Evolutionary conservation across 208 protist genomes (phyloP).

Genomic region (Acanthamoeba healyi): DNA sequence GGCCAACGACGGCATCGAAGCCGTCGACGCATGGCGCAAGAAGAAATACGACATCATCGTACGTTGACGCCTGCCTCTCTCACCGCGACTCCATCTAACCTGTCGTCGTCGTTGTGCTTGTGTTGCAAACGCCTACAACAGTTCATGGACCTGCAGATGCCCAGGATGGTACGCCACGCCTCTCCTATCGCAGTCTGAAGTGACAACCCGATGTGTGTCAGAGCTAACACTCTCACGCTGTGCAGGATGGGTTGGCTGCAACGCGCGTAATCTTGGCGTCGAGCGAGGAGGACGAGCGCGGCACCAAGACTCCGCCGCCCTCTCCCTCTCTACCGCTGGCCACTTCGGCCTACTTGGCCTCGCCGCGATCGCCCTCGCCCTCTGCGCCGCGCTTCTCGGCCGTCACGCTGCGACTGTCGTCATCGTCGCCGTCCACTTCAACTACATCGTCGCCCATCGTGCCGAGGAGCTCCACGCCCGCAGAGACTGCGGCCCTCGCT

Average conservation of each 20-base stretch:
- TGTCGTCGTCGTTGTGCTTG: neutral
- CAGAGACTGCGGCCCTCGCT: no score
- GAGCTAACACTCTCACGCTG: no score
- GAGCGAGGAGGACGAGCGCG: slow-evolving; percentile 11
- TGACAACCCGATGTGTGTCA: no score
- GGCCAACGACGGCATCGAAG: slow-evolving; percentile 55
- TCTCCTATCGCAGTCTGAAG: no score
- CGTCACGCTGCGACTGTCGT: neutral
- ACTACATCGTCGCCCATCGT: no score
- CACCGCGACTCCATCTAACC: no score
- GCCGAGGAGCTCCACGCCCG: no score
- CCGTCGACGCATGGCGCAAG: neutral
- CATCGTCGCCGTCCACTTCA: neutral
- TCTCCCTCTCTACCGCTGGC: slow-evolving; percentile 1
- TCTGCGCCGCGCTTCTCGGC: neutral
- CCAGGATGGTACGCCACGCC: no score
- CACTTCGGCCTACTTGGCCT: slow-evolving; percentile 1
- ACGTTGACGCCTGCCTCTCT: neutral
- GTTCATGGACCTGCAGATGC: slow-evolving; percentile 57
- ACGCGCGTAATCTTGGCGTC: neutral
- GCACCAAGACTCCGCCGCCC: neutral
- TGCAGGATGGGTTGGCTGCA: neutral
- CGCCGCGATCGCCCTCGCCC: neutral
- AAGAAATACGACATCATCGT: slow-evolving; percentile 47
- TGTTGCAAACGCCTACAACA: neutral